Conservation (phyloP, 306 rosid genomes). For the Cicer judaicum region DNA sequence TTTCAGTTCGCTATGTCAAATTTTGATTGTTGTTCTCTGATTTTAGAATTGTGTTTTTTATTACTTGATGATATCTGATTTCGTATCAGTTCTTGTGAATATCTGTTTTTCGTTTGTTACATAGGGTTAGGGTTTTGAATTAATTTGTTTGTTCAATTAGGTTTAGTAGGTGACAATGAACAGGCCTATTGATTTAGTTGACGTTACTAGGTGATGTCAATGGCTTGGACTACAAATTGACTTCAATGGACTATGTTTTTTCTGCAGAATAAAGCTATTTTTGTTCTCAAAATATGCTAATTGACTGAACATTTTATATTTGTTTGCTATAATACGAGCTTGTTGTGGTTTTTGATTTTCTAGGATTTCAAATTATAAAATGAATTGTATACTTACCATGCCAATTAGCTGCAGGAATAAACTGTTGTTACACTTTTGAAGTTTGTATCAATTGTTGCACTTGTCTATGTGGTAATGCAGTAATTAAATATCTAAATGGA, state of each 20-base stretch:
- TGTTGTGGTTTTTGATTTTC: constrained; percentile 25
- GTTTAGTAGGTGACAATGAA: constrained; percentile 7
- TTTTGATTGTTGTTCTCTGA: not conserved
- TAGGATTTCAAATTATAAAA: not conserved
- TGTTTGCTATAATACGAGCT: constrained; percentile 5
- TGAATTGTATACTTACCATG: not conserved
- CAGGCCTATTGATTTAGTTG: not conserved
- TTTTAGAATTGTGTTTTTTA: constrained; percentile 5
- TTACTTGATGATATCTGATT: constrained; percentile 2
- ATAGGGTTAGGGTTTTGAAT: constrained; percentile 32
- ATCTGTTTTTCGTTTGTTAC: constrained; percentile 7
- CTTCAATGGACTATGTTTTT: not conserved
- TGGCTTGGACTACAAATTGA: constrained; percentile 20
- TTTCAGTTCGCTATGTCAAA: not conserved
- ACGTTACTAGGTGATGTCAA: not conserved
- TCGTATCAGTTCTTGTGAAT: not conserved
- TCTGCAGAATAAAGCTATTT: constrained; percentile 26
- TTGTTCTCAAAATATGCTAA: not conserved
- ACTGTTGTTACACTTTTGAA: not conserved
- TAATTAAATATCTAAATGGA: constrained; percentile 32
- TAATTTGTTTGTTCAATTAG: constrained; percentile 15
- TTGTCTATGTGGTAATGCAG: constrained; percentile 17
- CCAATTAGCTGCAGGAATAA: not conserved
- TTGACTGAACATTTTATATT: not conserved
- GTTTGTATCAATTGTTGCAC: constrained; percentile 27